These are phyloP conservation scores for Hermanozyma aechmeae DNA, from an alignment of 805 yeast species.

Conservation along the genomic window DNA sequence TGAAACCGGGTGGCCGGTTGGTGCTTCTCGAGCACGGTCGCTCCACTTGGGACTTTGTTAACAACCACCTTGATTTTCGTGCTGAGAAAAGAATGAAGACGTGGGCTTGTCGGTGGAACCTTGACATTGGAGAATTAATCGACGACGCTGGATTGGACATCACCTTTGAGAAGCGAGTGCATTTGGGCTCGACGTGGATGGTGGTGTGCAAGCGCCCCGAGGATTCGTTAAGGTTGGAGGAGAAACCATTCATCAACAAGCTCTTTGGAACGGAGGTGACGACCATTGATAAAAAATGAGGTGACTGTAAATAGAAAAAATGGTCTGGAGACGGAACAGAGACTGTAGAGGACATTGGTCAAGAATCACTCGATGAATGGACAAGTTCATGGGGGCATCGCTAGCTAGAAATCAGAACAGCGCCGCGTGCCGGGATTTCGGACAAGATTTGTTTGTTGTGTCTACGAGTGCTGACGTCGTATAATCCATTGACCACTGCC, in stretches of 20 bases:
- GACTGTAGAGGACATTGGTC: not conserved
- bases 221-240: conserved; percentile 41
- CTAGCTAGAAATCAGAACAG: not conserved
- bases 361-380: not conserved
- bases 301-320: not conserved
- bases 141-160: conserved; percentile 79
- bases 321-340: not conserved
- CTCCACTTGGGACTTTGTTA: conserved; percentile 69
- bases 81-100: conserved; percentile 76
- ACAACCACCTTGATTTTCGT: conserved; percentile 69
- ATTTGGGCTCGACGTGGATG: conserved; percentile 91
- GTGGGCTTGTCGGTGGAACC: conserved; percentile 98
- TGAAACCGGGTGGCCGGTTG: conserved; percentile 86
- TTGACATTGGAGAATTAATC: conserved; percentile 82
- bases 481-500: not conserved
- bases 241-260: conserved; percentile 32
- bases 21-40: conserved; percentile 89
- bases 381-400: not conserved
- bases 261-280: conserved; percentile 20
- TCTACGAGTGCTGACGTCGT: too few relatives aligned
- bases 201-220: conserved; percentile 68
- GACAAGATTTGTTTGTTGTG: too few relatives aligned
- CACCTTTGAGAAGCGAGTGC: conserved; percentile 70
- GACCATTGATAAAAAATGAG: not conserved
- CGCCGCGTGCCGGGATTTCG: not conserved